Evolutionary conservation across 257 asterid genomes (phyloP).

Genomic region (Datura wrightii): DNA sequence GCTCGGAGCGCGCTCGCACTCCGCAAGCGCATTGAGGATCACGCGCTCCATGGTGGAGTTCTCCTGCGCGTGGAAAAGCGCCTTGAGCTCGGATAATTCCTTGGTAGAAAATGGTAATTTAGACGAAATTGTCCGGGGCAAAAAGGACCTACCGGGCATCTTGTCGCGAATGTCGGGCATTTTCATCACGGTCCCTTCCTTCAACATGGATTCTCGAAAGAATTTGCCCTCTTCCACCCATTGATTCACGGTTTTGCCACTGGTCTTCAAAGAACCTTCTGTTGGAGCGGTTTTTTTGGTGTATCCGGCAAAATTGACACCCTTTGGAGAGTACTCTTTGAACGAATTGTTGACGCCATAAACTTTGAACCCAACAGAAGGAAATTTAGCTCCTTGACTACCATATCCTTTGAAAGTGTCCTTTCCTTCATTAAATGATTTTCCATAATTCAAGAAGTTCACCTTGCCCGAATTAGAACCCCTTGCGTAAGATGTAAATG

Average conservation of each 20-base stretch:
- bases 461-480: constrained; percentile 56
- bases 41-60: constrained; percentile 58
- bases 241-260: constrained; percentile 41
- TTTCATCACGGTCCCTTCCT: constrained; percentile 58
- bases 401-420: constrained; percentile 79
- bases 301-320: constrained; percentile 72
- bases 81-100: constrained; percentile 44
- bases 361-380: constrained; percentile 58
- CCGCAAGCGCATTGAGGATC: constrained; percentile 50
- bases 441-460: constrained; percentile 70
- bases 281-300: constrained; percentile 39
- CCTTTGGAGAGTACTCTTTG: constrained; percentile 72
- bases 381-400: constrained; percentile 54
- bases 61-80: constrained; percentile 44
- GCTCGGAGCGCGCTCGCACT: constrained; percentile 74
- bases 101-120: constrained; percentile 58
- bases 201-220: constrained; percentile 68
- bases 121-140: constrained; percentile 64
- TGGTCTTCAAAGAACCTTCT: constrained; percentile 3
- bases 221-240: constrained; percentile 78
- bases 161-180: constrained; percentile 80
- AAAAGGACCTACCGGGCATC: constrained; percentile 86
- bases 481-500: constrained; percentile 68
- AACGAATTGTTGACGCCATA: constrained; percentile 74
- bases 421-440: constrained; percentile 66